Base-by-base conservation (phyloP, 306 rosid species). In the Fragaria iinumae region DNA sequence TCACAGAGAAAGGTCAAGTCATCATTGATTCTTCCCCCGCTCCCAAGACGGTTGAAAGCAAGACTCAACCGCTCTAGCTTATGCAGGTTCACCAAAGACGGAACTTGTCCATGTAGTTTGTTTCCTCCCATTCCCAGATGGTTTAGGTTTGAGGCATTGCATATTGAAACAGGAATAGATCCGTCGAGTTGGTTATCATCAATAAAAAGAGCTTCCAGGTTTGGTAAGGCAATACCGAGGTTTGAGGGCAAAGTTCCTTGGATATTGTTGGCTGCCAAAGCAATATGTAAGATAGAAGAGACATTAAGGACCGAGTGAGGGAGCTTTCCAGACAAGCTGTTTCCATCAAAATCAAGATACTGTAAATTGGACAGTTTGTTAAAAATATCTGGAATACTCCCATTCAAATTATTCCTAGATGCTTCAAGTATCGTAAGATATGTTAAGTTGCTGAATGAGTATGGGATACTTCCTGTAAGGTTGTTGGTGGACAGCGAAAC, bases 211-310 rank as follows among this genome's bases (percentile, higher is more conserved):
- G 3, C 0, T 36, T 34, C 12, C 0, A 72, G 10, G 12, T 5
- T 11, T 21, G 29, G 66, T 12, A 72, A 56, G 49, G 36, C 12
- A 38, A 20, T 1, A n/a, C 50, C 76, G 8, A 72, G 21, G 76
- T 53, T 72, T 53, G 76, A 21, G 8, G 76, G 76, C 45, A 72
- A 41, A 52, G 29, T 34, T 10, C 76, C 76, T 52, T 53, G 65
- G 34, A 72, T 72, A 4, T 38, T 36, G 66, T 72, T 71, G 4
- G 1, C 18, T 14, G 0, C 1, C 8, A 71, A 23, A 20, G 9
- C 11, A 71, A 71, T 17, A 0, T 11, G 0, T 10, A 11, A 29
- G 4, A 71, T 17, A 11, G 75, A 72, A 53, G 76, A 52, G 66
- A 53, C 12, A 38, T 72, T 72, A 34, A 53, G 36, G 48, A 45